Percentiles rank a stretch among this genome's conserved stretches.
These are phyloP conservation scores for Podospora appendiculata DNA, from an alignment of 495 filamentous ascomycete genomes.

Conservation along the genomic window DNA sequence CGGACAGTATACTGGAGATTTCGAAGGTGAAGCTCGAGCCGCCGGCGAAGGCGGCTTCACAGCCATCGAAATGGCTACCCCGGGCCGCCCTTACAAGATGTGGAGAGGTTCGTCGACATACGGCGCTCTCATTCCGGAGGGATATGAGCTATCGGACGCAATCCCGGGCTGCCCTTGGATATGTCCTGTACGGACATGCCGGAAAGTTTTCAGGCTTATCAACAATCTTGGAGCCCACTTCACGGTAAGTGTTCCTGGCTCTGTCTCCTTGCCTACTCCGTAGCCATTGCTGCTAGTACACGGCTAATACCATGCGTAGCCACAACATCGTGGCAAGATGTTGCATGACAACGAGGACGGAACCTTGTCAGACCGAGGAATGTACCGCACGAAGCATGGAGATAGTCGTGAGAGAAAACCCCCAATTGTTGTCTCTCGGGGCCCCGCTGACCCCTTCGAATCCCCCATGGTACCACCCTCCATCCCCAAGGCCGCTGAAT, in stretches of 20 bases:
- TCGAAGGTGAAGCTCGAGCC: background rate
- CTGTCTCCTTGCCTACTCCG: background rate
- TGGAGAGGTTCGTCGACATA: constrained; percentile 11
- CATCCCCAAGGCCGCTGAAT: background rate
- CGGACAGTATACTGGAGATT: background rate
- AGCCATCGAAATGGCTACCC: constrained; percentile 11
- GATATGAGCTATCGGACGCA: constrained; percentile 6
- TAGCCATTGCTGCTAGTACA: too few species aligned
- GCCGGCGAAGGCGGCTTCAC: background rate
- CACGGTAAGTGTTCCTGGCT: constrained; percentile 2
- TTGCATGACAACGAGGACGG: constrained; percentile 33
- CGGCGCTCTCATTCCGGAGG: constrained; percentile 16
- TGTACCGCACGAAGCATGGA: too few species aligned
- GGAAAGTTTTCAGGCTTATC: background rate
- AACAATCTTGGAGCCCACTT: constrained; percentile 13
- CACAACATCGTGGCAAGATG: constrained; percentile 11
- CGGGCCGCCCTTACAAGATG: constrained; percentile 14
- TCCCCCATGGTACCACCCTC: background rate
- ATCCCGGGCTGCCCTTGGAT: constrained; percentile 8
- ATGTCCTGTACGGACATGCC: constrained; percentile 15
- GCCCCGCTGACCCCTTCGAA: background rate
- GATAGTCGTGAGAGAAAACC: background rate
- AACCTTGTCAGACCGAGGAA: constrained; percentile 10
- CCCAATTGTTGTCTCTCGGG: constrained; percentile 12
- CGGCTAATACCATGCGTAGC: constrained; percentile 2